Evolutionary conservation across 2,329 filamentous ascomycete species (phyloP).

Genomic region (Ophiostoma piceae): DNA sequence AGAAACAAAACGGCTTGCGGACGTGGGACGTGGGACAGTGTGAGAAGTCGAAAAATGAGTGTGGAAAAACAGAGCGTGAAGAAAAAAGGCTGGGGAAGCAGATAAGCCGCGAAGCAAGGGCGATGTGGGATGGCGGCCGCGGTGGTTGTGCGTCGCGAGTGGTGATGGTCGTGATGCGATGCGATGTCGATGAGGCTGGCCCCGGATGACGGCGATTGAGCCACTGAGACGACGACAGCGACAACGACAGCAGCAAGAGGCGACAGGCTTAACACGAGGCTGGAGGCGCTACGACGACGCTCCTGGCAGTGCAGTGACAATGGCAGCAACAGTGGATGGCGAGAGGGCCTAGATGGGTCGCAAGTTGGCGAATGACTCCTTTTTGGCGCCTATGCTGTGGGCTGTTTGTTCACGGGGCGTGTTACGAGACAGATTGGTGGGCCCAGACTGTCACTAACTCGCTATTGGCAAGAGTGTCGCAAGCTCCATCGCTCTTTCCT

Average conservation of each 20-base stretch:
- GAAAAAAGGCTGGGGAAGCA: slow-evolving; percentile 1
- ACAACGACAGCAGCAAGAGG: neutral
- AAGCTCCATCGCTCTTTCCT: slow-evolving; percentile 7
- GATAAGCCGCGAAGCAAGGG: slow-evolving; percentile 4
- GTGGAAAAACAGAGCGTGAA: neutral
- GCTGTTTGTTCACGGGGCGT: slow-evolving; percentile 16
- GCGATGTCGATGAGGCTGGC: neutral
- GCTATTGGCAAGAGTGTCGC: slow-evolving; percentile 8
- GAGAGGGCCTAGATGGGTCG: slow-evolving; percentile 10
- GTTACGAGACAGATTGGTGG: slow-evolving; percentile 15
- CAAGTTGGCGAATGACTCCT: slow-evolving; percentile 15
- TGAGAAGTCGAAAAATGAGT: neutral
- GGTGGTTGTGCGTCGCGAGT: neutral
- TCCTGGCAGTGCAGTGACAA: neutral
- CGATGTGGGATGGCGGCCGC: neutral
- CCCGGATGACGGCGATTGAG: neutral
- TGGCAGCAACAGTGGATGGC: neutral
- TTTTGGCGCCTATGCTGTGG: slow-evolving; percentile 14
- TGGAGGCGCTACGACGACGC: slow-evolving; percentile 1
- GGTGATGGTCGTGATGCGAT: neutral
- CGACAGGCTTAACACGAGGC: neutral
- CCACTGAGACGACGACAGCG: neutral
- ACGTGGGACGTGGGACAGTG: slow-evolving; percentile 11
- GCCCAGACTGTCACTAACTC: slow-evolving; percentile 3
- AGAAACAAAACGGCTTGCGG: neutral